These are phyloP conservation scores for Ulota crispa DNA, from an alignment of 225 moss, liverwort and hornwort species.

Conservation along the genomic window DNA sequence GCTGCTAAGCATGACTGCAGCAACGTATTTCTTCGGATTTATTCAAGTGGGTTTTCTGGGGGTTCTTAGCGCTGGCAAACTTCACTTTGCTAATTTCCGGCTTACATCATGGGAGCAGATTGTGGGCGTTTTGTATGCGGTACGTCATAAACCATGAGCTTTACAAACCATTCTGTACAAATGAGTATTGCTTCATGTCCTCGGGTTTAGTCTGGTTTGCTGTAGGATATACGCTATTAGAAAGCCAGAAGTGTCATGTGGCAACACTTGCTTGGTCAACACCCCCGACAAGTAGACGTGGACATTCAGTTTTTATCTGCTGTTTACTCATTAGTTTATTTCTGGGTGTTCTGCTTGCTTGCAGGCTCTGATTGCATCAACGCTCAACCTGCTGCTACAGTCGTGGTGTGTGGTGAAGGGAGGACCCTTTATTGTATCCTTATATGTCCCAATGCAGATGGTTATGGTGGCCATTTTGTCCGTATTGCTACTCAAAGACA, in stretches of 20 bases:
- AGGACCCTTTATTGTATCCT: slow-evolving; percentile 81
- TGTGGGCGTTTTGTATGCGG: slow-evolving; percentile 54
- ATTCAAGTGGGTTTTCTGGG: slow-evolving; percentile 55
- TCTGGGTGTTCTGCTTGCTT: neutral
- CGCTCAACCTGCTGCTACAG: slow-evolving; percentile 75
- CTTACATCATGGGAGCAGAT: slow-evolving; percentile 50
- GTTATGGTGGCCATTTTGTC: slow-evolving; percentile 73
- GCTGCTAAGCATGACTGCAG: slow-evolving; percentile 46
- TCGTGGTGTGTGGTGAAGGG: slow-evolving; percentile 91
- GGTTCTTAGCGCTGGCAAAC: slow-evolving; percentile 49
- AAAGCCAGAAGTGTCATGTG: too few relatives aligned
- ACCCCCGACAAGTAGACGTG: too few relatives aligned
- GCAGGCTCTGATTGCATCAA: slow-evolving; percentile 88
- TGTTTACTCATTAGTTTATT: neutral
- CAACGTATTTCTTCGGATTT: slow-evolving; percentile 59
- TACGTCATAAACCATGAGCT: neutral
- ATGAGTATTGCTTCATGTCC: accelerated
- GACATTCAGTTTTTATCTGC: too few relatives aligned
- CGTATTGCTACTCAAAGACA: slow-evolving; percentile 68
- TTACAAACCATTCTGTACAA: neutral
- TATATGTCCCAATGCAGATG: slow-evolving; percentile 85
- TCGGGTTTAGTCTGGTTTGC: too few relatives aligned
- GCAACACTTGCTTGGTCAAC: too few relatives aligned
- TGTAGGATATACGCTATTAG: too few relatives aligned
- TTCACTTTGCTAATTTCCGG: slow-evolving; percentile 47